Evolutionary conservation across 139 green algal genomes (phyloP), one percentile per base, ranked within the genome.

Genomic region (Axilococcus clingmanii): DNA sequence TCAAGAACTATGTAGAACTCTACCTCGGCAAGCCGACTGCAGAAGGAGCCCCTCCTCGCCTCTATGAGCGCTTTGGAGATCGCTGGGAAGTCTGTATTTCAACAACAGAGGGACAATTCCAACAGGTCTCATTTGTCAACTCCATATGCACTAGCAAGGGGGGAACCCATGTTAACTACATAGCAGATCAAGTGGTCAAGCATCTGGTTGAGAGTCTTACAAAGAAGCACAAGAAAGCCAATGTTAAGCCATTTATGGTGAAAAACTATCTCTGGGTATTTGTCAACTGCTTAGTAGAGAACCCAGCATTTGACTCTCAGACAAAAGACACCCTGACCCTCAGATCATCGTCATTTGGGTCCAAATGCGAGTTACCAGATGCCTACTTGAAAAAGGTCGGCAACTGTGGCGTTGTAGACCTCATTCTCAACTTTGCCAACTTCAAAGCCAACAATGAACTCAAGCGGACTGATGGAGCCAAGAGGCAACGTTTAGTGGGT

Each of bases 191-290:
- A 61, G 46, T 59, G 19, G 62, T 59, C 29, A 79, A 74, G 27
- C 42, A 80, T 24, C 48, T 95, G 17, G 56, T 79, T 19, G 85
- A 94, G 59, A 81, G 77, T 41, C 78, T 95, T 45, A 84, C 75
- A 57, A 99, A 99, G 74, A 98, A 97, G 79, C 82, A 87, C 74
- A 96, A 95, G 70, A 85, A 77, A 37, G 45, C 57, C 74, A 76
- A 14, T 29, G 75, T 97, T 20, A 97, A 97, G 75, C 69, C 82
- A 14, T 87, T 89, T 66, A 94, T 96, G 77, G 80, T 98, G 31
- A 94, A 94, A 63, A 96, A 95, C 74, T 90, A 99, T 74, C 66
- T 98, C 12, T 96, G 81, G 80, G 76, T 99, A 7, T 99, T 99
- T 59, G 66, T 98, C 59, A 99, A 98, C 68, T 81, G 77, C 56